A percentile compares a stretch with the other conserved stretches of the same genome.
These are phyloP conservation scores for Rhodotorula sphaerocarpa DNA, from an alignment of 768 basidiomycete genomes.

Conservation along the genomic window DNA sequence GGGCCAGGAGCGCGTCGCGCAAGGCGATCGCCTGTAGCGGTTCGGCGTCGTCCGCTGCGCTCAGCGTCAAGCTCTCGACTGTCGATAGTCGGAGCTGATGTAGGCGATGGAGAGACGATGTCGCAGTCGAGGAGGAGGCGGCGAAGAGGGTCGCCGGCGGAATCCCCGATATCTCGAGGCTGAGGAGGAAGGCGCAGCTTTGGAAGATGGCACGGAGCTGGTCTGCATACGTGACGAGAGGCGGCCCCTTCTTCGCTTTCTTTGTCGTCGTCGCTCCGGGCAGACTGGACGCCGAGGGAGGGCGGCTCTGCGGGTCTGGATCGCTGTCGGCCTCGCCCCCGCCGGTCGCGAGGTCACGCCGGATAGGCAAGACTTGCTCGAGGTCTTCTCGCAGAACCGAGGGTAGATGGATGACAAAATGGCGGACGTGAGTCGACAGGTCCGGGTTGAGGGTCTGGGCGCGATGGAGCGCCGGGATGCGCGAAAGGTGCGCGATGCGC, in stretches of 20 bases:
- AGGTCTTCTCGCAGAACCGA: neutral
- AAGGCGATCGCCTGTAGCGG: neutral
- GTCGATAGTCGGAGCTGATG: slow-evolving; percentile 27
- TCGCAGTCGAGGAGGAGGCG: neutral
- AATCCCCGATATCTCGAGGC: slow-evolving; percentile 20
- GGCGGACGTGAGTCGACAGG: slow-evolving; percentile 1
- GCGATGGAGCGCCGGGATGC: neutral
- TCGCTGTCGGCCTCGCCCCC: slow-evolving; percentile 13
- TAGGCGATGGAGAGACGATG: slow-evolving; percentile 13
- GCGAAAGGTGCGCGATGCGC: slow-evolving; percentile 6
- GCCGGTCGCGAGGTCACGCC: no score
- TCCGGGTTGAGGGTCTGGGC: neutral
- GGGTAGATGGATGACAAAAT: slow-evolving; percentile 13
- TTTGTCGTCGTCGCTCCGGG: neutral
- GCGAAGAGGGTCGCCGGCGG: slow-evolving; percentile 7
- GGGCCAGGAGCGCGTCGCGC: slow-evolving; percentile 21
- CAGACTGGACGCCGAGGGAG: no score
- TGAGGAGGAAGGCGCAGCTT: slow-evolving; percentile 15
- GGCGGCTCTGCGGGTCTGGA: neutral
- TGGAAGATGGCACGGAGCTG: slow-evolving; percentile 20
- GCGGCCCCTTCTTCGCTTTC: neutral
- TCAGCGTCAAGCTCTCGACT: slow-evolving; percentile 1
- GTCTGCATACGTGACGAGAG: neutral
- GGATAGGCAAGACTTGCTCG: neutral
- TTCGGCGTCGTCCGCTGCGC: neutral